Evolutionary conservation across 2,329 filamentous ascomycete genomes (phyloP), one percentile per base, ranked within the genome.

Genomic region (Malbranchea cinnamomea): DNA sequence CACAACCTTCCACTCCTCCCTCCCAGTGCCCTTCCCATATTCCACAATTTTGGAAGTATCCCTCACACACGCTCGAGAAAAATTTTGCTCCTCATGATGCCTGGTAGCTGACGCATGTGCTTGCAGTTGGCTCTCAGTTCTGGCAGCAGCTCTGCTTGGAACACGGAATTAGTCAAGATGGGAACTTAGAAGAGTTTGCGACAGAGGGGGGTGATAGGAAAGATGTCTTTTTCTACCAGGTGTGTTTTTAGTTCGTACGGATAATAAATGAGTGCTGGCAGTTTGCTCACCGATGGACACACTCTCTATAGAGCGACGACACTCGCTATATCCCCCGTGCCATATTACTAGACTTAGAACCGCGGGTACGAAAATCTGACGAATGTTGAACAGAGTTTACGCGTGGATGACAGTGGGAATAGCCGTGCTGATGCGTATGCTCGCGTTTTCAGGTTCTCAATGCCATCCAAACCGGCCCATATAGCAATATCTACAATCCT

Each of bases 71-170:
- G 21, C 15, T 26, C n/a, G n/a, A 13, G 15, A n/a, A n/a, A n/a
- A n/a, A n/a, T n/a, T n/a, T n/a, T n/a, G n/a, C n/a, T n/a, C n/a
- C n/a, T 26, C 11, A 23, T 12, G 15, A 26, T 30, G 28, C 20
- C 11, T 19, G 28, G 6, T 13, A 11, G 19, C 18, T 4, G 6
- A 23, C 13, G 13, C 6, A 6, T 22, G 11, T 10, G 29, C 12
- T 15, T 37, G 22, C 48, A 93, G 84, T 95, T 55, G 89, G 89
- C 36, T 87, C 82, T 49, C 83, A 95, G 53, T 98, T 98, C 62
- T 98, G 89, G 89, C 87, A 95, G 57, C 89, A 95, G 60, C 72
- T 95, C 37, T 98, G 89, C 57, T 79, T 87, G 54, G 89, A 98
- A 60, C 89, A 98, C 53, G 89, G 91, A 38, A 98, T 98, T 62